Evolutionary conservation across 768 basidiomycete species (phyloP), one percentile per base, ranked within the genome.

Genomic region (Naematelia encephala): DNA sequence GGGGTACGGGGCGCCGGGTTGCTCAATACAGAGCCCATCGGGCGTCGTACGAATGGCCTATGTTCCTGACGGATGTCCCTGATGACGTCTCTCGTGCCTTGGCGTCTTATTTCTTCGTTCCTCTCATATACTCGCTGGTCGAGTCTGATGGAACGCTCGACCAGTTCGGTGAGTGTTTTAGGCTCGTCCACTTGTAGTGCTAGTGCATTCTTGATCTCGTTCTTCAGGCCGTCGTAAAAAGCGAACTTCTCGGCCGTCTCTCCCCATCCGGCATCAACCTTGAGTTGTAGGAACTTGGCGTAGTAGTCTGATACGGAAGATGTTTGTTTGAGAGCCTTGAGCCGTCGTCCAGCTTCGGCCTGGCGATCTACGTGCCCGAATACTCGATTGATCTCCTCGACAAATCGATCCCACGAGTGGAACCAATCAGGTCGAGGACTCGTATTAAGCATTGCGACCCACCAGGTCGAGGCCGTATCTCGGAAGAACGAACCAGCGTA

Each of bases 191-290:
- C 29, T 5, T 42, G 14, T 14, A n/a, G n/a, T n/a, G 58, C 58
- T 11, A 60, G 21, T 42, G 55, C 59, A 42, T 60, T 54, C 30
- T 60, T 60, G 59, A 60, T 49, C 14, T 4, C 5, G 16, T 60
- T 54, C 54, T 60, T 56, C 39, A 60, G 59, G 11, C 59, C 59
- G 12, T 43, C 42, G 54, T 60, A 60, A 46, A 56, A 60, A 19
- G 55, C 28, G 10, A 46, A 54, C 11, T 12, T 44, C 28, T 59
- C 51, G 5, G 60, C 57, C 19, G 44, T 14, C 21, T 62, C 57
- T 27, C 53, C 45, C 60, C 65, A 63, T 11, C 23, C 22, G 11
- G 23, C 12, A 11, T 13, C 13, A 22, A 22, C 22, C 22, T 13
- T 12, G 22, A 13, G 23, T 11, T 22, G 12, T 22, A 12, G 12